Evolutionary conservation across 805 yeast species (phyloP).

Genomic region (Wickerhamomyces silvicola): DNA sequence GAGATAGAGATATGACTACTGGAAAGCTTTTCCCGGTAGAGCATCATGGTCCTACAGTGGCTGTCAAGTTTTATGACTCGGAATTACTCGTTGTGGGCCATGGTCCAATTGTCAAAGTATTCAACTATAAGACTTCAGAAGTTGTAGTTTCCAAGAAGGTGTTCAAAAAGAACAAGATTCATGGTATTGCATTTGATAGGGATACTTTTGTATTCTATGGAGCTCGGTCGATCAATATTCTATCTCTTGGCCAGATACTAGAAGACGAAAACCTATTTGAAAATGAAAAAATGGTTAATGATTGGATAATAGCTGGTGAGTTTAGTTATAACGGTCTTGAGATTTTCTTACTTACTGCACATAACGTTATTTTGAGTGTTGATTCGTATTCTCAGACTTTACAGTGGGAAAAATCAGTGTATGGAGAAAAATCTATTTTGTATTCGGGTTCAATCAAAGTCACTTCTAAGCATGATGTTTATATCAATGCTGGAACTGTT

Average conservation of each 20-base stretch:
- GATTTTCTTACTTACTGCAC: constrained; percentile 66
- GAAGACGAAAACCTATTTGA: constrained; percentile 14
- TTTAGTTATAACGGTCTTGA: constrained; percentile 35
- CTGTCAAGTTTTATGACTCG: constrained; percentile 38
- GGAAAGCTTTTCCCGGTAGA: constrained; percentile 3
- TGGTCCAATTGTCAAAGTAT: constrained; percentile 61
- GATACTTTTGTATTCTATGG: constrained; percentile 50
- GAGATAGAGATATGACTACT: constrained; percentile 1
- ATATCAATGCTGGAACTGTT: constrained; percentile 87
- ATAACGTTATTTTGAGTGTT: constrained; percentile 53
- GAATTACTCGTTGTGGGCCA: constrained; percentile 52
- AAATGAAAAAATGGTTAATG: constrained; percentile 52
- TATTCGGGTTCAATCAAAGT: constrained; percentile 77
- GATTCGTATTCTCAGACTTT: constrained; percentile 23
- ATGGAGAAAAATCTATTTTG: constrained; percentile 72
- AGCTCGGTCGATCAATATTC: constrained; percentile 56
- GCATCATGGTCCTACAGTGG: constrained; percentile 68
- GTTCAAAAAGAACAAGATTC: constrained; percentile 73
- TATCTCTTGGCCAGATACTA: constrained; percentile 27
- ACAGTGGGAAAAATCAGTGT: constrained; percentile 30
- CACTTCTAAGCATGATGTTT: constrained; percentile 32
- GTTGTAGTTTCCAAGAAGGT: constrained; percentile 37
- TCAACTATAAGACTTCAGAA: constrained; percentile 34
- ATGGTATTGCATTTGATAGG: constrained; percentile 51
- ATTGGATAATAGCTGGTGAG: constrained; percentile 71